These are phyloP conservation scores for Saccharomyces eubayanus DNA, from an alignment of 805 yeast genomes.

Conservation along the genomic window DNA sequence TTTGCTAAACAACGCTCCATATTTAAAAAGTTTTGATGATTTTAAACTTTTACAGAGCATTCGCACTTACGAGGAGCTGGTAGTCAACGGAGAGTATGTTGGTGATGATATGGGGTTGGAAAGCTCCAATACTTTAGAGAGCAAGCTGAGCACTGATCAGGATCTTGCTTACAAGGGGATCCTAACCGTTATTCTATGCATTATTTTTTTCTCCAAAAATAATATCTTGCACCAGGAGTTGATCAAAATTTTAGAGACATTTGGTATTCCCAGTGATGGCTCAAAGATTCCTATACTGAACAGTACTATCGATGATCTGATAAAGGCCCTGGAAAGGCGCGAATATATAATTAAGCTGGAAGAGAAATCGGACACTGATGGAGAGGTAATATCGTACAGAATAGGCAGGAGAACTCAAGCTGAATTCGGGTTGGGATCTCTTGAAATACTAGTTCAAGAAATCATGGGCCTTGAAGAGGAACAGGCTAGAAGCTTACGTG, in stretches of 20 bases:
- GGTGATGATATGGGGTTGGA: slow-evolving; percentile 13
- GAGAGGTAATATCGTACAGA: slow-evolving; percentile 16
- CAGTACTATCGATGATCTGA: slow-evolving; percentile 16
- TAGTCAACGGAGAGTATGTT: slow-evolving; percentile 15
- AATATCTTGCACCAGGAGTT: slow-evolving; percentile 23
- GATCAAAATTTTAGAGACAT: slow-evolving; percentile 9
- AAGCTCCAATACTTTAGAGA: slow-evolving; percentile 10
- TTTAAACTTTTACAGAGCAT: slow-evolving; percentile 11
- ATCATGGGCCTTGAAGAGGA: slow-evolving; percentile 14
- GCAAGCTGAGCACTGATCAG: slow-evolving; percentile 13
- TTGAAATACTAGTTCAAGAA: slow-evolving; percentile 14
- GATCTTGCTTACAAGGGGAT: slow-evolving; percentile 21
- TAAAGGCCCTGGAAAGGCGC: slow-evolving; percentile 14
- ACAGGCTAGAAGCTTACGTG: slow-evolving; percentile 10
- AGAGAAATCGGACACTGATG: slow-evolving; percentile 21
- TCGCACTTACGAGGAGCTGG: slow-evolving; percentile 7
- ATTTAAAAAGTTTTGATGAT: slow-evolving; percentile 9
- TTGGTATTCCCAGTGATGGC: slow-evolving; percentile 26
- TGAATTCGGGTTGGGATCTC: slow-evolving; percentile 19
- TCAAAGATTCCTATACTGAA: slow-evolving; percentile 20
- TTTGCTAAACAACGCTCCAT: slow-evolving; percentile 15
- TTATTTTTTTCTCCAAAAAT: slow-evolving; percentile 24
- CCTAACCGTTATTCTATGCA: slow-evolving; percentile 12
- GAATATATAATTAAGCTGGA: slow-evolving; percentile 20
- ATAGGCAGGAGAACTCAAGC: slow-evolving; percentile 24